Percentiles rank a stretch among this genome's conserved stretches.
Evolutionary conservation across 495 filamentous ascomycete genomes (phyloP).

Genomic region (Tuber aestivum): DNA sequence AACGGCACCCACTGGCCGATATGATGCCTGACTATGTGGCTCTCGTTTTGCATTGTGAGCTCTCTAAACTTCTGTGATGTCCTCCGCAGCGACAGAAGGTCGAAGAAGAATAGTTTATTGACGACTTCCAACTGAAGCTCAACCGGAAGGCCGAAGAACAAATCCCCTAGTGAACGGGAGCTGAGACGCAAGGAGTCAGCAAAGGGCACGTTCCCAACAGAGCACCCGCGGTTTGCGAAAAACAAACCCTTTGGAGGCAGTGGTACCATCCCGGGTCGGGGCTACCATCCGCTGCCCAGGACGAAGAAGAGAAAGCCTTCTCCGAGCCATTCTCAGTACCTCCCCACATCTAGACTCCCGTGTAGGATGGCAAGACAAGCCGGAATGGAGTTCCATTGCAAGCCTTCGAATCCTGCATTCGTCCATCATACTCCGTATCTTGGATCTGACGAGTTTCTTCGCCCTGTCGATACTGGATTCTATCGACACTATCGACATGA

Average conservation of each 20-base stretch:
- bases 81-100: slow-evolving; percentile 33
- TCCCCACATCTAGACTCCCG: slow-evolving; percentile 16
- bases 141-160: slow-evolving; percentile 39
- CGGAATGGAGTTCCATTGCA: slow-evolving; percentile 21
- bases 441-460: slow-evolving; percentile 24
- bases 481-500: slow-evolving; percentile 22
- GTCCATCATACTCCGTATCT: slow-evolving; percentile 18
- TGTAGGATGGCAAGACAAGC: slow-evolving; percentile 20
- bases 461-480: slow-evolving; percentile 29
- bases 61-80: slow-evolving; percentile 34
- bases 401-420: slow-evolving; percentile 18
- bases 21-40: slow-evolving; percentile 40
- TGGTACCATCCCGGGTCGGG: slow-evolving; percentile 9
- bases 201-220: slow-evolving; percentile 13
- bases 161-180: slow-evolving; percentile 23
- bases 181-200: slow-evolving; percentile 21
- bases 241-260: slow-evolving; percentile 27
- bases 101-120: slow-evolving; percentile 35
- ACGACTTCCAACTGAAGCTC: slow-evolving; percentile 38
- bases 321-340: slow-evolving; percentile 23
- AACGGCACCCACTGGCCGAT: slow-evolving; percentile 36
- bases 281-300: slow-evolving; percentile 16
- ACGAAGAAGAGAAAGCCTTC: slow-evolving; percentile 21
- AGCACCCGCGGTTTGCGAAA: slow-evolving; percentile 1
- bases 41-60: slow-evolving; percentile 34